Conservation (phyloP, 2,329 filamentous ascomycete genomes). For the Fusarium sp. region DNA sequence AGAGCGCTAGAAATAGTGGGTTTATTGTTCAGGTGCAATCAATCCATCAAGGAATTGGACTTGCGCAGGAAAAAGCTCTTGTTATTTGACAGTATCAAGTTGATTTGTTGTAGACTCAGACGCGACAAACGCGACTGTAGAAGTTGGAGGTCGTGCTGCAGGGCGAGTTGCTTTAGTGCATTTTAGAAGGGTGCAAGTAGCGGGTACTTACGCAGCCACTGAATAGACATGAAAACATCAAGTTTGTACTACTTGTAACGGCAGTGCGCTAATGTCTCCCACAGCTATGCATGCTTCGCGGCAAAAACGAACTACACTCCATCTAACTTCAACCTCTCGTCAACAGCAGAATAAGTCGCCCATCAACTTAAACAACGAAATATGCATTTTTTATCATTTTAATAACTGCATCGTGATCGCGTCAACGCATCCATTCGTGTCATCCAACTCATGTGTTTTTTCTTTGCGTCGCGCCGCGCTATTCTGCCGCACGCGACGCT, state of each 20-base stretch:
- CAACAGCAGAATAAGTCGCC: slow-evolving; percentile 46
- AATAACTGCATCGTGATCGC: slow-evolving; percentile 58
- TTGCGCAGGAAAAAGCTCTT: background rate
- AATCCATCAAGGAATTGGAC: background rate
- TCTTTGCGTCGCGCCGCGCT: slow-evolving; percentile 61
- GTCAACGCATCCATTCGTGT: slow-evolving; percentile 52
- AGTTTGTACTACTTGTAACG: slow-evolving; percentile 50
- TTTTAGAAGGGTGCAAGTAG: slow-evolving; percentile 36
- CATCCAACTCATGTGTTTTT: slow-evolving; percentile 59
- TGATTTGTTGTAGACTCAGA: slow-evolving; percentile 31
- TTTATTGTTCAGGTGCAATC: background rate
- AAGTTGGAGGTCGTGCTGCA: slow-evolving; percentile 34
- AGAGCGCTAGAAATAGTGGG: background rate
- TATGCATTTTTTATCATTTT: slow-evolving; percentile 61
- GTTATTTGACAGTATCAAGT: slow-evolving; percentile 25
- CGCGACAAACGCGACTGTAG: slow-evolving; percentile 49
- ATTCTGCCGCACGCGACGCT: slow-evolving; percentile 61
- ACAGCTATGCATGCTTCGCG: slow-evolving; percentile 44
- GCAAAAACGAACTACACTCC: slow-evolving; percentile 54
- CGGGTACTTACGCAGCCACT: slow-evolving; percentile 17
- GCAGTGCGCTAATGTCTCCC: slow-evolving; percentile 35
- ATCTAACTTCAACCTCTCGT: slow-evolving; percentile 45
- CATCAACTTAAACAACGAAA: slow-evolving; percentile 58
- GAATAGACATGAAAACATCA: background rate
- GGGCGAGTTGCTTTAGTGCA: slow-evolving; percentile 33